Conservation (phyloP, 139 green algal species). For the Chlamydomonas incerta region DNA sequence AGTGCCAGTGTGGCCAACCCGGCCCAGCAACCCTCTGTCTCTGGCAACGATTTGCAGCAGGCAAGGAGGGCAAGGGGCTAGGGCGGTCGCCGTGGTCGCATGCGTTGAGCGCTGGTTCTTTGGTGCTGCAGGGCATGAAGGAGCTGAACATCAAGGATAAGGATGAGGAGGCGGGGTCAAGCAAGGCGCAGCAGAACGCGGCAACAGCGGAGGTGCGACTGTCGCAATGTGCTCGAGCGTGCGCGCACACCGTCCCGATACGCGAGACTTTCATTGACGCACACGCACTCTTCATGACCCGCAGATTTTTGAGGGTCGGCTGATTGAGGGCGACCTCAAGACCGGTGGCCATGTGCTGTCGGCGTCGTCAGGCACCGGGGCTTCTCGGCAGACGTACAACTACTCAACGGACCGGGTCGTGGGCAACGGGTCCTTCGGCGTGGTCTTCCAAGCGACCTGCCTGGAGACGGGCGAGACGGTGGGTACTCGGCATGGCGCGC, state of each 20-base stretch:
- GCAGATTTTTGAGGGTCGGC: conserved; percentile 76
- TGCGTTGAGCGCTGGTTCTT: not conserved
- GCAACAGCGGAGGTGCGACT: not conserved
- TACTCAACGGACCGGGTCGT: conserved; percentile 95
- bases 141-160: conserved; percentile 68
- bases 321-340: conserved; percentile 79
- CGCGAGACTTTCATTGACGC: too few species aligned
- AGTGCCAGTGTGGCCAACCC: conserved; percentile 38
- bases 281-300: not conserved
- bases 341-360: conserved; percentile 51
- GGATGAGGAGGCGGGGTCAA: conserved; percentile 61
- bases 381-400: conserved; percentile 74
- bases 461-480: conserved; percentile 95
- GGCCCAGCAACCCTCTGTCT: conserved; percentile 36
- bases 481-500: not conserved
- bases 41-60: conserved; percentile 43
- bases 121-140: conserved; percentile 65
- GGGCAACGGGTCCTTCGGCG: conserved; percentile 98
- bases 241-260: too few species aligned
- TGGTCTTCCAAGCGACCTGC: conserved; percentile 96
- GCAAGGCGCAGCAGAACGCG: conserved; percentile 40
- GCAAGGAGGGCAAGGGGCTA: not conserved
- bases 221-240: too few species aligned
- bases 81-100: too few species aligned
- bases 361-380: conserved; percentile 57